Evolutionary conservation across 2,329 filamentous ascomycete species (phyloP).

Genomic region (Graphilbum sp.): DNA sequence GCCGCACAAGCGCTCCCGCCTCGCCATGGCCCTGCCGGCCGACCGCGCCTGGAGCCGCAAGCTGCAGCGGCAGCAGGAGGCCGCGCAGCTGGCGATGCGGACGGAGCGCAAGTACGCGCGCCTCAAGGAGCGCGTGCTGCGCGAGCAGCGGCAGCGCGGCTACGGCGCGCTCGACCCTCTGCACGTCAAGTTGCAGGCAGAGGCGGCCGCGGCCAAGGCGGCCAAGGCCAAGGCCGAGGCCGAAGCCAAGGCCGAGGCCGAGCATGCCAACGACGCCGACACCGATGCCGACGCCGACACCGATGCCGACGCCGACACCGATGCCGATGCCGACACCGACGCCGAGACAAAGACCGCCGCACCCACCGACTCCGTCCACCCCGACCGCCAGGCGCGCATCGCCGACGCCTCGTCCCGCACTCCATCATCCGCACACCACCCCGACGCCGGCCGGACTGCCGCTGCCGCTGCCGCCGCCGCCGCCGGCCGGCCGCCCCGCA

Average conservation of each 20-base stretch:
- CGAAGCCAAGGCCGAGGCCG: neutral
- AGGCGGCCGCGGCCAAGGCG: neutral
- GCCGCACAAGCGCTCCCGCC: slow-evolving; percentile 4
- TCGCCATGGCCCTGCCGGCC: slow-evolving; percentile 3
- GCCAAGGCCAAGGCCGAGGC: neutral
- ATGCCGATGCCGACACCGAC: neutral
- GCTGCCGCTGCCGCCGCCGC: slow-evolving; percentile 15
- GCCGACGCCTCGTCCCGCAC: no score
- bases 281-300: neutral
- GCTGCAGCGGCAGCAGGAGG: slow-evolving; percentile 54
- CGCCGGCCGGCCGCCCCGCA: slow-evolving; percentile 33
- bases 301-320: neutral
- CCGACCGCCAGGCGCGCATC: slow-evolving; percentile 21
- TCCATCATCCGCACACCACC: no score
- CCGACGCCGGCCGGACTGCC: no score
- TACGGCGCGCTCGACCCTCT: neutral
- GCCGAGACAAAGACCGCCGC: neutral
- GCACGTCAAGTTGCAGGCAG: neutral
- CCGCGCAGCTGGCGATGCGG: slow-evolving; percentile 83
- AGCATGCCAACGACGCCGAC: neutral
- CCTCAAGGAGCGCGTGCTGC: slow-evolving; percentile 44
- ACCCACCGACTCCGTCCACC: slow-evolving; percentile 18
- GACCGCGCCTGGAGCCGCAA: slow-evolving; percentile 10
- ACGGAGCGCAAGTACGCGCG: slow-evolving; percentile 87
- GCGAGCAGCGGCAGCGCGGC: neutral